phyloP scores from a whole-genome alignment of 352 stramenopile genomes.

The Thalassiosira ordinaria region DNA sequence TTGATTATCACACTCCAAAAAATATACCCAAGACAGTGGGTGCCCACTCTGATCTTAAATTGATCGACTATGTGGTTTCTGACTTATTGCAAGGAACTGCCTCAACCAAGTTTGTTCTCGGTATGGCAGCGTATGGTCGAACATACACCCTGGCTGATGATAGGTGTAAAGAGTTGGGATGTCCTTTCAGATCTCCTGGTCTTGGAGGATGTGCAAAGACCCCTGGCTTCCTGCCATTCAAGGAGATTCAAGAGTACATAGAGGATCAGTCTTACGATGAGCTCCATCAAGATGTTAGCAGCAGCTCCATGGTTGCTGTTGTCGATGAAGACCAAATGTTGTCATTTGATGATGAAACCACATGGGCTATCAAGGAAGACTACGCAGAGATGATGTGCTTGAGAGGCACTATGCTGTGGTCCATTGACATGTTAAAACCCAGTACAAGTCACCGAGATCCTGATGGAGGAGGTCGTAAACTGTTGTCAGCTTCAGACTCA shows the following conservation, averaged over 20 bases:
- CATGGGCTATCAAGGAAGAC: conserved; percentile 63
- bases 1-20: conserved; percentile 66
- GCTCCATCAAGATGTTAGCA: conserved; percentile 58
- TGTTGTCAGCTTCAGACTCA: conserved; percentile 21
- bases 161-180: conserved; percentile 59
- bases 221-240: conserved; percentile 60
- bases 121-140: conserved; percentile 62
- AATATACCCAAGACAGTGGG: conserved; percentile 59
- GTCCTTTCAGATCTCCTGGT: conserved; percentile 64
- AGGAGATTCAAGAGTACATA: conserved; percentile 62
- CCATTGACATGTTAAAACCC: conserved; percentile 62
- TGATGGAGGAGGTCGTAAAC: conserved; percentile 11
- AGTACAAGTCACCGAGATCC: conserved; percentile 11
- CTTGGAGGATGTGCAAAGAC: conserved; percentile 62
- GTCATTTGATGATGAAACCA: conserved; percentile 63
- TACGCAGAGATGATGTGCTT: conserved; percentile 72
- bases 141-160: conserved; percentile 61
- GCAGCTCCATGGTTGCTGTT: conserved; percentile 62
- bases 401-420: conserved; percentile 65
- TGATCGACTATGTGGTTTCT: conserved; percentile 57
- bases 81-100: conserved; percentile 40
- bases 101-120: conserved; percentile 64
- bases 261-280: conserved; percentile 51
- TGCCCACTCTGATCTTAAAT: conserved; percentile 59
- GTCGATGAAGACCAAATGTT: conserved; percentile 63